Evolutionary conservation across 768 basidiomycete species (phyloP).

Genomic region (Termitomyces sp.): DNA sequence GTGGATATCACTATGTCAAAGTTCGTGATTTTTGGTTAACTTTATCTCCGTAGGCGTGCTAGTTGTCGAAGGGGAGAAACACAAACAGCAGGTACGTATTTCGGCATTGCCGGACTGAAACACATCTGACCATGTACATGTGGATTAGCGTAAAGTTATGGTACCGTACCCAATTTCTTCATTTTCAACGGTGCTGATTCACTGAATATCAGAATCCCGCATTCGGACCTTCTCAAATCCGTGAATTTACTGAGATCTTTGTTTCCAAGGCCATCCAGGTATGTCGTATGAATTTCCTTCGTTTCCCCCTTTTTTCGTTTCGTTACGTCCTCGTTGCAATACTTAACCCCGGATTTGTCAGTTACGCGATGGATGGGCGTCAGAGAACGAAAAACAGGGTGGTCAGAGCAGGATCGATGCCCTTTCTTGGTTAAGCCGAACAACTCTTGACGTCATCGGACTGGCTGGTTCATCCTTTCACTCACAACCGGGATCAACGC

Average conservation of each 20-base stretch:
- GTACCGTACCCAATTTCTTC: constrained; percentile 15
- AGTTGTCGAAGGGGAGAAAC: constrained; percentile 42
- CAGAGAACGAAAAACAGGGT: constrained; percentile 25
- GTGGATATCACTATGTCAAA: not conserved
- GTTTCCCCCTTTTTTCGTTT: not conserved
- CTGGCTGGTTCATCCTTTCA: constrained; percentile 46
- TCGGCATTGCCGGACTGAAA: not conserved
- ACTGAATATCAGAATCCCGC: constrained; percentile 48
- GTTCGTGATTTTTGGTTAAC: not conserved
- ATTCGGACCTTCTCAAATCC: constrained; percentile 55
- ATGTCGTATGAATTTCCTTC: not conserved
- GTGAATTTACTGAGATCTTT: constrained; percentile 53
- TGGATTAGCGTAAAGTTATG: constrained; percentile 37
- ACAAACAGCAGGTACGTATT: constrained; percentile 35
- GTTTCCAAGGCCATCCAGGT: constrained; percentile 51
- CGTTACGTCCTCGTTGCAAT: not conserved
- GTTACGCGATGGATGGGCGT: constrained; percentile 46
- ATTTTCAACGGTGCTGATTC: constrained; percentile 8
- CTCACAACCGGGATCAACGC: constrained; percentile 18
- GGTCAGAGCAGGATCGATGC: constrained; percentile 43
- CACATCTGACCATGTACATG: not conserved
- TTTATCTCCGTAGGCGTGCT: constrained; percentile 39
- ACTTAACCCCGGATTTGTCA: constrained; percentile 14
- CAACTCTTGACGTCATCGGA: constrained; percentile 75
- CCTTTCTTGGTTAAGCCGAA: constrained; percentile 57